Evolutionary conservation across 805 yeast species (phyloP), one percentile per base, ranked within the genome.

Genomic region (Maudiozyma bulderi): DNA sequence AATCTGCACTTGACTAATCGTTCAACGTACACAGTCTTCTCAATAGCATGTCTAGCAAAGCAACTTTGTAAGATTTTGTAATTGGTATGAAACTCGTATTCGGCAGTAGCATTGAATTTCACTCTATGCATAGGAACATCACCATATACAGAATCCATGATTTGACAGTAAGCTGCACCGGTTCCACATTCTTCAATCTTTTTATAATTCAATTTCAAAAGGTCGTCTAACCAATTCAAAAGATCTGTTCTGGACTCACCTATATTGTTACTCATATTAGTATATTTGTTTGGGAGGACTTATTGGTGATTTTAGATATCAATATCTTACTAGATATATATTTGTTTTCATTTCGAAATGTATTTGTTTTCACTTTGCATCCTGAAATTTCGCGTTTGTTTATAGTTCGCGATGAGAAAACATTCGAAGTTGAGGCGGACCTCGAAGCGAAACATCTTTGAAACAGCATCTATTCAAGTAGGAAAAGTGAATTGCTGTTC

Each of bases 161-260:
- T 76, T 69, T 90, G 96, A 66, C 97, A 89, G 64, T 87, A 91
- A 0, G 88, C 91, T 1, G 96, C 96, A 2, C 99, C 99, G 2
- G 85, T 79, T 14, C 99, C 99, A 62, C 96, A 83, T 66, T 90
- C 90, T 62, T 93, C 99, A 1, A 93, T 84, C 62, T 85, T 87
- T 37, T 80, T 73, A 58, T 86, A 78, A 53, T 80, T 72, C 40
- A 89, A 66, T 42, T 76, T 76, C 44, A 88, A 72, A 3, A 86
- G 75, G 41, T 77, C 73, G 60, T 91, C 91, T 55, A 93, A 73
- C 98, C 98, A 93, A 48, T 75, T 76, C 49, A 93, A 68, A 14
- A 93, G 74, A 57, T 88, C 96, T 42, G 82, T 79, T 57, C 98
- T 79, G 7, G 95, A 86, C 58, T 86, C 95, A 5, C 86, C 86